These are phyloP conservation scores for Candida anutae DNA, from an alignment of 1,139 yeast species.

Conservation along the genomic window DNA sequence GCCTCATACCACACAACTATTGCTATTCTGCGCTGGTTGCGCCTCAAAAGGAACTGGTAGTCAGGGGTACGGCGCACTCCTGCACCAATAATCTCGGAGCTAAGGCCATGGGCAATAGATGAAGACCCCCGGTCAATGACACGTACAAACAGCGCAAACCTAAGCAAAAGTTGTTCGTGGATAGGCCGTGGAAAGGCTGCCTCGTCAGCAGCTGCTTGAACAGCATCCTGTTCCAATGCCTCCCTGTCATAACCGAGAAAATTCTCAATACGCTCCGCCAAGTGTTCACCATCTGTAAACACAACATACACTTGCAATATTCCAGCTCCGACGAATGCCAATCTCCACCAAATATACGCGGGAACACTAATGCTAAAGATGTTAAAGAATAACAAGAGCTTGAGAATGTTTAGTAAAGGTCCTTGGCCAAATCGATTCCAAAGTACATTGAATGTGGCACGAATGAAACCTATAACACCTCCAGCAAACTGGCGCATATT, in stretches of 20 bases:
- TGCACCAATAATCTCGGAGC: neutral
- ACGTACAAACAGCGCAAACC: neutral
- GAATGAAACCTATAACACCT: neutral
- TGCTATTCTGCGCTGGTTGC: neutral
- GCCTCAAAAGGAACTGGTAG: neutral
- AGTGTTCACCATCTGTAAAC: conserved; percentile 9
- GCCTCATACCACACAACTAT: conserved; percentile 6
- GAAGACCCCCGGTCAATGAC: neutral
- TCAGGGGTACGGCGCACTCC: conserved; percentile 1
- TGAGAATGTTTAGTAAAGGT: neutral
- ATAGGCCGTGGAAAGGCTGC: neutral
- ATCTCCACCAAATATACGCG: neutral
- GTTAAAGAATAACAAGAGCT: neutral
- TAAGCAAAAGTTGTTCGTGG: neutral
- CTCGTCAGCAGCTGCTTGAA: neutral
- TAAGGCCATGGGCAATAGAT: neutral
- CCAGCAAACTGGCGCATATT: neutral
- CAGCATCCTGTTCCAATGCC: conserved; percentile 4
- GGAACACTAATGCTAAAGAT: neutral
- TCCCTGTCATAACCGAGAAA: too few species aligned
- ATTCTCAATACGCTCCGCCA: conserved; percentile 9
- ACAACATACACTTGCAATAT: conserved; percentile 6
- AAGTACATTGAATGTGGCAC: neutral
- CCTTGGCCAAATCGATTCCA: neutral
- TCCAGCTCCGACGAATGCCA: neutral